Evolutionary conservation across 305 asterid genomes (phyloP).

Genomic region (Fraxinus floribunda): DNA sequence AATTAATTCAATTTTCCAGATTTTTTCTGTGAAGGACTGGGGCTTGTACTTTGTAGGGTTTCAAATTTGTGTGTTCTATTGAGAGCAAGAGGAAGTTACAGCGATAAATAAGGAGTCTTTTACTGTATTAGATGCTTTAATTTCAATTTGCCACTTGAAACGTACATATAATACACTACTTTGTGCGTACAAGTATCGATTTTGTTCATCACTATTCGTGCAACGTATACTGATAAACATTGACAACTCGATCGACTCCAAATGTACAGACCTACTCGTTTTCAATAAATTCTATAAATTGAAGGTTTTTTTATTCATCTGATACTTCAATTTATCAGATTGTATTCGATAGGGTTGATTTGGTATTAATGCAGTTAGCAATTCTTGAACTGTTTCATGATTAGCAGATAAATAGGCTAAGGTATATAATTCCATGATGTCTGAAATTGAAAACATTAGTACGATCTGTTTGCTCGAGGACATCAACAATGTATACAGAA

Average conservation of each 20-base stretch:
- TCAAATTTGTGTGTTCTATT: background rate
- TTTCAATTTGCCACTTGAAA: background rate
- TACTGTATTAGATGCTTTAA: background rate
- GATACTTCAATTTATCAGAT: background rate
- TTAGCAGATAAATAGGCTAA: background rate
- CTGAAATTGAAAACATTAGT: background rate
- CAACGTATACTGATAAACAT: background rate
- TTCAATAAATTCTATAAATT: background rate
- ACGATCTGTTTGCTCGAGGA: background rate
- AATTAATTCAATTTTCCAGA: constrained; percentile 9
- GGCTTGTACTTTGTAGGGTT: background rate
- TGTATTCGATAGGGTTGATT: background rate
- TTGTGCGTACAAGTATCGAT: background rate
- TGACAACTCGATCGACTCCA: background rate
- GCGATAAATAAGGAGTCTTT: background rate
- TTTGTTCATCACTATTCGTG: background rate
- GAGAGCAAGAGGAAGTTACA: background rate
- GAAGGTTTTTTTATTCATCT: background rate
- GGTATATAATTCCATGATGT: background rate
- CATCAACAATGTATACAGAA: background rate
- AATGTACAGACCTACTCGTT: background rate
- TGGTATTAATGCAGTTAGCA: background rate
- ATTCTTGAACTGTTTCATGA: background rate
- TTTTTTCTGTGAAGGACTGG: background rate
- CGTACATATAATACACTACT: background rate